Evolutionary conservation across 1,139 yeast genomes (phyloP).

Genomic region (Pichia sp.): DNA sequence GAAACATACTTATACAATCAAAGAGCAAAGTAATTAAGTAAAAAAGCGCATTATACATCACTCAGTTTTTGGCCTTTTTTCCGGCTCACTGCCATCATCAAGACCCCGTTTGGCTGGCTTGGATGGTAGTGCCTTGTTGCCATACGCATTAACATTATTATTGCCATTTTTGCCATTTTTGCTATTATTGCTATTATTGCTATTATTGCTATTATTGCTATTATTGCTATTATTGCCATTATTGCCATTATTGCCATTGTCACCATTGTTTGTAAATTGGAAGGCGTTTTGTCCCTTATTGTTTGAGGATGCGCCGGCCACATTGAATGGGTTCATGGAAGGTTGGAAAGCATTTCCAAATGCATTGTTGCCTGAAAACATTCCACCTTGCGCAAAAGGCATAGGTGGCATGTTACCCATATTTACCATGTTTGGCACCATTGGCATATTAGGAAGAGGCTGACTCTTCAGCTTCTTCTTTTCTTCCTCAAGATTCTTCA

Average conservation of each 20-base stretch:
- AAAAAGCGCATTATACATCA: slow-evolving; percentile 3
- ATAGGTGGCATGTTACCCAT: slow-evolving; percentile 9
- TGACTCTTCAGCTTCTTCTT: slow-evolving; percentile 4
- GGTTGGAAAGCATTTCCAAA: background rate
- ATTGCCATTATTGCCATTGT: background rate
- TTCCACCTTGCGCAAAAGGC: background rate
- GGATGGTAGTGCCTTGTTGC: slow-evolving; percentile 11
- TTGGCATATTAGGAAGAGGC: slow-evolving; percentile 2
- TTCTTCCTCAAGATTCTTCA: slow-evolving; percentile 19
- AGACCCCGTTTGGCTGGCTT: slow-evolving; percentile 22
- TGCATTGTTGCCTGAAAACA: background rate
- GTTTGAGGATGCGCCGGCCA: background rate
- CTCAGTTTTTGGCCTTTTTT: slow-evolving; percentile 25
- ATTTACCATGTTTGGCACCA: slow-evolving; percentile 7
- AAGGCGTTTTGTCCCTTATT: background rate
- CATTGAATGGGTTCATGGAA: background rate
- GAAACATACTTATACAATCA: background rate
- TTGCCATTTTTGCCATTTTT: background rate
- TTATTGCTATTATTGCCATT: background rate
- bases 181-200: background rate
- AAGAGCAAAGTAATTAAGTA: slow-evolving; percentile 1
- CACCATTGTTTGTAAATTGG: background rate
- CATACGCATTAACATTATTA: background rate
- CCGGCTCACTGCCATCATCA: slow-evolving; percentile 18
- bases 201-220: background rate